These are phyloP conservation scores for Metschnikowia cubensis DNA, from an alignment of 805 yeast species.

Conservation along the genomic window DNA sequence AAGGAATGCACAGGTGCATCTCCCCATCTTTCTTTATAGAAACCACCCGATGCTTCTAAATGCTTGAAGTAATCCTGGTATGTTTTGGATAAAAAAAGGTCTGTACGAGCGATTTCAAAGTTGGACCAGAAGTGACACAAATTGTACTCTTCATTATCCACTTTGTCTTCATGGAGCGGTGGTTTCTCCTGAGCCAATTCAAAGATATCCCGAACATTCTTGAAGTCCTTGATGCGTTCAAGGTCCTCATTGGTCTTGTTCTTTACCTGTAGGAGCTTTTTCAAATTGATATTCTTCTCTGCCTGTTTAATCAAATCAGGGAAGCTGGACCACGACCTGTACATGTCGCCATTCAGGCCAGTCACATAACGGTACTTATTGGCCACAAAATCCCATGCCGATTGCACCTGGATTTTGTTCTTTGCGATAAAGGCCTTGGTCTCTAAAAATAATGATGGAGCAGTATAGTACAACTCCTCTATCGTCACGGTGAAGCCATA, in stretches of 20 bases:
- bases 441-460: slow-evolving; percentile 74
- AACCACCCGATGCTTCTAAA: slow-evolving; percentile 74
- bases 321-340: slow-evolving; percentile 19
- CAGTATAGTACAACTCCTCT: slow-evolving; percentile 73
- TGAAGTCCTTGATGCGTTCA: slow-evolving; percentile 13
- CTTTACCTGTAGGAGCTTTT: slow-evolving; percentile 19
- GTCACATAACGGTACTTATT: slow-evolving; percentile 23
- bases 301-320: slow-evolving; percentile 25
- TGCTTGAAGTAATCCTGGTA: slow-evolving; percentile 67
- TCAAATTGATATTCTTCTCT: slow-evolving; percentile 26
- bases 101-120: slow-evolving; percentile 85
- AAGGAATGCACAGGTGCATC: slow-evolving; percentile 94
- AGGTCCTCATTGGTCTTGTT: slow-evolving; percentile 24
- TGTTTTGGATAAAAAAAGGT: slow-evolving; percentile 59
- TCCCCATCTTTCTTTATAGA: slow-evolving; percentile 93
- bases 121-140: slow-evolving; percentile 90
- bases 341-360: slow-evolving; percentile 23
- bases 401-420: slow-evolving; percentile 46
- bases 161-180: slow-evolving; percentile 46
- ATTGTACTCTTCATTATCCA: slow-evolving; percentile 67
- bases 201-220: slow-evolving; percentile 35
- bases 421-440: slow-evolving; percentile 61
- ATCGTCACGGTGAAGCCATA: slow-evolving; percentile 85
- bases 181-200: slow-evolving; percentile 31
- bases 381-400: slow-evolving; percentile 67